Evolutionary conservation across 768 basidiomycete species (phyloP).

Genomic region (Amanita pallidorosea): DNA sequence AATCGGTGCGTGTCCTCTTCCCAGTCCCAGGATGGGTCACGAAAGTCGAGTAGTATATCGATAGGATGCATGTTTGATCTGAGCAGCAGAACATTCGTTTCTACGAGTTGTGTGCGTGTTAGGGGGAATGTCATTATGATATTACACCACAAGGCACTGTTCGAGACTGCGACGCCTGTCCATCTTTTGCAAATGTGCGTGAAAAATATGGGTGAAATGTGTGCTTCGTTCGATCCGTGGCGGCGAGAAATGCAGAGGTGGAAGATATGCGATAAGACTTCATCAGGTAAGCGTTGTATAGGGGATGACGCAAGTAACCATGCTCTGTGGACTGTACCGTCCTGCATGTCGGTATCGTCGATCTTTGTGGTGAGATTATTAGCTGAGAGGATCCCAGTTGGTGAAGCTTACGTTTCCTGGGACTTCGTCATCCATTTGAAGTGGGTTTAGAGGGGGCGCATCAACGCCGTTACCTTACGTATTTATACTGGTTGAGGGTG

Average conservation of each 20-base stretch:
- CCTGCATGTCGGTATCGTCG: neutral
- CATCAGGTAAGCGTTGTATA: slow-evolving; percentile 20
- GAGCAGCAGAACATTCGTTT: slow-evolving; percentile 25
- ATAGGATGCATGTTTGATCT: slow-evolving; percentile 38
- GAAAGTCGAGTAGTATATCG: slow-evolving; percentile 44
- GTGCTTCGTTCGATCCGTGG: slow-evolving; percentile 8
- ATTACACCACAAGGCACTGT: slow-evolving; percentile 38
- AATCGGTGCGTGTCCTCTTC: slow-evolving; percentile 36
- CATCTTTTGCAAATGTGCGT: slow-evolving; percentile 42
- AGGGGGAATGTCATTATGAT: slow-evolving; percentile 36
- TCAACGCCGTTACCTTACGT: neutral
- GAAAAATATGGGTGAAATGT: slow-evolving; percentile 15
- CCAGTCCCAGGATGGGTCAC: slow-evolving; percentile 49
- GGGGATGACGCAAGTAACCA: slow-evolving; percentile 1
- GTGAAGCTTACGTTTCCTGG: neutral
- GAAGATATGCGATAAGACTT: slow-evolving; percentile 26
- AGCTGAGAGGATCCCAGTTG: neutral
- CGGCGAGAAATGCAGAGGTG: slow-evolving; percentile 9
- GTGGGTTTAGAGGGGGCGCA: neutral
- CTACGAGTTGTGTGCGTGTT: slow-evolving; percentile 23
- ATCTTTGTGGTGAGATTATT: neutral
- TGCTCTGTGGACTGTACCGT: neutral
- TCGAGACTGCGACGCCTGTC: slow-evolving; percentile 35
- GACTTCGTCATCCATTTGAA: neutral
- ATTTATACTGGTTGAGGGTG: neutral